Base-by-base conservation (phyloP, 164 flowering plant species). In the Umbilicus rupestris region DNA sequence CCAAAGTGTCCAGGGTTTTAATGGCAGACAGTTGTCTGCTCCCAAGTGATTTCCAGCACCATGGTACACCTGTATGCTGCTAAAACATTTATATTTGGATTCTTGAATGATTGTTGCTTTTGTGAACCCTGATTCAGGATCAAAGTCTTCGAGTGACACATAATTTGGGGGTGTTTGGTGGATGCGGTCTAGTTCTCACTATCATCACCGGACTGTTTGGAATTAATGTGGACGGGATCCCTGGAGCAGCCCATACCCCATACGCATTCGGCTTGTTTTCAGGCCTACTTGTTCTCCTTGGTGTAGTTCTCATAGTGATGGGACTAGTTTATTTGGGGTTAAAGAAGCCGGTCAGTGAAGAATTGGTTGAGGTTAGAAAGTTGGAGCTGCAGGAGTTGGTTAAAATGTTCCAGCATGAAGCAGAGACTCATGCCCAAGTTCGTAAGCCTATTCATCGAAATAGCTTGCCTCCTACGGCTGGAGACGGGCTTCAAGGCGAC, bases 211-310 rank as follows among this genome's bases (percentile, higher is more conserved):
- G 98, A 33, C 80, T 92, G 9, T 92, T 92, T 77, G 98, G 98
- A 37, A 87, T 92, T 76, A 92, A 92, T 70, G 95, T 92, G 22
- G 98, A 92, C 69, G 98, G 98, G 39, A 92, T 92, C 50, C 98
- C 98, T 28, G 98, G 98, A 58, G 77, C 87, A 30, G 28, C 64
- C 1, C 69, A 75, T 37, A 84, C 96, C 35, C 98, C 98, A 44
- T 90, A 88, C 68, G 96, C 96, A 14, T 92, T 92, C 77, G 93
- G 75, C 33, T 78, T 92, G 17, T 92, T 92, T 65, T 1, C 93
- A 15, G 88, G 67, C 67, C 52, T 87, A 31, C 85, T 92, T 14
- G 31, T 85, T 62, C 17, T 80, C 22, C 12, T 87, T 35, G 98
- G 96, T 24, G 62, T 74, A 24, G 71, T 84, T 42, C 84, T 92